Conservation (phyloP, 345 rosid species). For the Triadica sebifera region DNA sequence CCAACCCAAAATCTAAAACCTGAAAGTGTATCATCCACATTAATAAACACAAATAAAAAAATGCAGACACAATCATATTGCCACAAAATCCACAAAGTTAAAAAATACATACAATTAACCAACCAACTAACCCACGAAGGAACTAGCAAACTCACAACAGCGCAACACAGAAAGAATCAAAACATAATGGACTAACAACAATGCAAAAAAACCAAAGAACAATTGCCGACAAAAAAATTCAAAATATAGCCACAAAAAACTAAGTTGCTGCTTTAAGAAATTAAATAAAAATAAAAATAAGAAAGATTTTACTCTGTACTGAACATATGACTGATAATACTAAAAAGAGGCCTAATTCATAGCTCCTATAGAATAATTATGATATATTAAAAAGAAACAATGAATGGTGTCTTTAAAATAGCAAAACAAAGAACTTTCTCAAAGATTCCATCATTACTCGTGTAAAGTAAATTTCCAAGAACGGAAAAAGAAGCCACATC, state of each 20-base stretch:
- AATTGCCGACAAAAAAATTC: background rate
- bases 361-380: slow-evolving; percentile 44
- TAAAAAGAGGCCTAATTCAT: slow-evolving; percentile 23
- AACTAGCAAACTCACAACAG: background rate
- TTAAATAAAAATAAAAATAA: background rate
- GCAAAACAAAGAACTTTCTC: slow-evolving; percentile 24
- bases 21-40: background rate
- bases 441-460: slow-evolving; percentile 39
- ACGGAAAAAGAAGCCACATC: slow-evolving; percentile 15
- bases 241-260: background rate
- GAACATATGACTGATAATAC: slow-evolving; percentile 21
- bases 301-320: background rate
- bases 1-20: background rate
- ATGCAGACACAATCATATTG: background rate
- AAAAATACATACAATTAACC: background rate
- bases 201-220: background rate
- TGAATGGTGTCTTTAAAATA: slow-evolving; percentile 33
- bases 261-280: background rate
- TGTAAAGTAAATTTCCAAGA: slow-evolving; percentile 24
- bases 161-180: background rate
- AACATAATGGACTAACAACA: background rate
- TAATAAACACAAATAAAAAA: background rate
- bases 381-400: slow-evolving; percentile 31
- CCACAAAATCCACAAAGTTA: background rate
- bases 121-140: background rate